phyloP scores from a whole-genome alignment of 805 yeast genomes.

The Candida saitoana region DNA sequence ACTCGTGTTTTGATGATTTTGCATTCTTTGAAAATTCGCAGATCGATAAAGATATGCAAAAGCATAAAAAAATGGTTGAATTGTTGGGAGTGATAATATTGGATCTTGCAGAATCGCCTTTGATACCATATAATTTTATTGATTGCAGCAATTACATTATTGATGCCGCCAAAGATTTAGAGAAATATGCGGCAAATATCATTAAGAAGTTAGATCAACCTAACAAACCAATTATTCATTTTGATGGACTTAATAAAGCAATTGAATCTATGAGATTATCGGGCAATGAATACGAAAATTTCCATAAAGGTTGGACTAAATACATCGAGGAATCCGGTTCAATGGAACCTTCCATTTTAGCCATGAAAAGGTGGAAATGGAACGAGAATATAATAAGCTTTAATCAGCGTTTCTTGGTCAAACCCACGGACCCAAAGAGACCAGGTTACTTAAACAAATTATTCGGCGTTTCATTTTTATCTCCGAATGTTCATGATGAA shows the following conservation, averaged over 20 bases:
- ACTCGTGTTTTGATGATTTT: slow-evolving; percentile 64
- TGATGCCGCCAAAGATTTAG: slow-evolving; percentile 45
- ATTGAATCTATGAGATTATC: slow-evolving; percentile 23
- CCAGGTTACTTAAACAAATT: slow-evolving; percentile 65
- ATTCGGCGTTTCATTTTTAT: slow-evolving; percentile 63
- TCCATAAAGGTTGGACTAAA: slow-evolving; percentile 63
- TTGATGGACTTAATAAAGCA: slow-evolving; percentile 20
- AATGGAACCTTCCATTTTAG: slow-evolving; percentile 66
- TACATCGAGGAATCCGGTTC: slow-evolving; percentile 40
- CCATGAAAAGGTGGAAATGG: slow-evolving; percentile 76
- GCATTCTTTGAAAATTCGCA: slow-evolving; percentile 43
- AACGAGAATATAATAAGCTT: slow-evolving; percentile 60
- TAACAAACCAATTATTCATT: slow-evolving; percentile 19
- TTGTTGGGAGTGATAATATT: slow-evolving; percentile 50
- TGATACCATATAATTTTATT: slow-evolving; percentile 63
- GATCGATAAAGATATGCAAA: slow-evolving; percentile 54
- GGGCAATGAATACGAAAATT: slow-evolving; percentile 47
- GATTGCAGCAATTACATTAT: slow-evolving; percentile 44
- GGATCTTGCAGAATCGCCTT: slow-evolving; percentile 68
- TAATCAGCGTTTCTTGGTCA: slow-evolving; percentile 49
- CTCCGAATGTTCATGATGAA: slow-evolving; percentile 40
- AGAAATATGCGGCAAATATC: slow-evolving; percentile 31
- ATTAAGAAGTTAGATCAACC: slow-evolving; percentile 7
- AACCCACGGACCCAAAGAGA: slow-evolving; percentile 45
- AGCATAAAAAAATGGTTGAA: slow-evolving; percentile 54